A percentile compares a stretch with the other conserved stretches of the same genome.
Evolutionary conservation across 306 rosid species (phyloP).

Genomic region (Fagus crenata): DNA sequence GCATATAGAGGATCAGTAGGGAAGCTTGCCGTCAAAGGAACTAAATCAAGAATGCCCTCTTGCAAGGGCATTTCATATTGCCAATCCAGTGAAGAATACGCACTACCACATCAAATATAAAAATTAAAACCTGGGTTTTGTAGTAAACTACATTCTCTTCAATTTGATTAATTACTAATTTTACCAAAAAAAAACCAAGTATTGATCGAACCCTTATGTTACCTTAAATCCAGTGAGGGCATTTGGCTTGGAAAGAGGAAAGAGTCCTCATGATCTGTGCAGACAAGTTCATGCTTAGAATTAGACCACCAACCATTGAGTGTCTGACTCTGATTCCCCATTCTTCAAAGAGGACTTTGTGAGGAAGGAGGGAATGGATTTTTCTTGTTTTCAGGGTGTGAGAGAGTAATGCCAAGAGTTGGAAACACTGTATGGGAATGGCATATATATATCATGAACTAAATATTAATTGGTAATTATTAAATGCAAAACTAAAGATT

Average conservation of each 20-base stretch:
- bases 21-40: conserved; percentile 36
- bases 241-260: conserved; percentile 27
- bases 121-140: not conserved
- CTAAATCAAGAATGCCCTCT: conserved; percentile 25
- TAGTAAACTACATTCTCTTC: too few relatives aligned
- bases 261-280: conserved; percentile 30
- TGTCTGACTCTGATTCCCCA: conserved; percentile 27
- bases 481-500: conserved; percentile 15
- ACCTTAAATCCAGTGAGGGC: conserved; percentile 43
- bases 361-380: conserved; percentile 9
- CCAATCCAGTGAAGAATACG: conserved; percentile 35
- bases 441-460: conserved; percentile 30
- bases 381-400: conserved; percentile 2
- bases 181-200: not conserved
- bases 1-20: conserved; percentile 30
- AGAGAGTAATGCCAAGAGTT: not conserved
- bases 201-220: not conserved
- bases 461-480: conserved; percentile 25
- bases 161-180: not conserved
- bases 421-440: not conserved
- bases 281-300: conserved; percentile 15
- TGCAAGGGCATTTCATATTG: conserved; percentile 27
- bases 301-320: conserved; percentile 23
- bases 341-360: not conserved
- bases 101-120: conserved; percentile 13